Conservation (phyloP, 768 basidiomycete species). For the Russula dissimulans region DNA sequence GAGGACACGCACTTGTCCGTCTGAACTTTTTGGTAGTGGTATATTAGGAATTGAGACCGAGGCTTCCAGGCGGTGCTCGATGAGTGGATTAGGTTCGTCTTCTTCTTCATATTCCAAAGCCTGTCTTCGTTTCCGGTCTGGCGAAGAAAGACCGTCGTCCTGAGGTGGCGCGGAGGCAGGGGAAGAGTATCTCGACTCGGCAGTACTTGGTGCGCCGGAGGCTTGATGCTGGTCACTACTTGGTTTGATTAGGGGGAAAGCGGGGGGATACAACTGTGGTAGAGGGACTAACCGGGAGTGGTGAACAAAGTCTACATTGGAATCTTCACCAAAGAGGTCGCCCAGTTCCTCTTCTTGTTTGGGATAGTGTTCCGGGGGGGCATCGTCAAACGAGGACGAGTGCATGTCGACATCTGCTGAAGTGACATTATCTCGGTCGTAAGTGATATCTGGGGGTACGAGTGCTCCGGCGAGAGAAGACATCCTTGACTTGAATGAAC, state of each 20-base stretch:
- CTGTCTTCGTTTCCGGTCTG: constrained; percentile 47
- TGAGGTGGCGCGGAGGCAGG: constrained; percentile 30
- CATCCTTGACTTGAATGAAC: too few relatives aligned
- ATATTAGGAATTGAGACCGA: constrained; percentile 80
- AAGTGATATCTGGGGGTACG: not conserved
- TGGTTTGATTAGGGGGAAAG: not conserved
- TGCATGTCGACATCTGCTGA: constrained; percentile 15
- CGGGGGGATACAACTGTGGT: not conserved
- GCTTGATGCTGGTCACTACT: constrained; percentile 7
- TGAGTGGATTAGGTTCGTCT: constrained; percentile 49
- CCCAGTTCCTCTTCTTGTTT: constrained; percentile 41
- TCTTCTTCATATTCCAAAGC: constrained; percentile 77
- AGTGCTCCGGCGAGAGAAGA: constrained; percentile 15
- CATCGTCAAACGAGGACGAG: not conserved
- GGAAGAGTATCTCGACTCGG: constrained; percentile 24
- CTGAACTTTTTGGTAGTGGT: constrained; percentile 68
- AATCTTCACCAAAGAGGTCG: constrained; percentile 74
- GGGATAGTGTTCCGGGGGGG: constrained; percentile 1
- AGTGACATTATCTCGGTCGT: not conserved
- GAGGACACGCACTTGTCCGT: constrained; percentile 57
- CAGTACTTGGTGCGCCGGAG: constrained; percentile 19
- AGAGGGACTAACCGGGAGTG: constrained; percentile 37
- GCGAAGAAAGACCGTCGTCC: constrained; percentile 53
- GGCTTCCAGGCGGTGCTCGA: constrained; percentile 53
- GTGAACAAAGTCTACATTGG: constrained; percentile 39